Percentiles rank a stretch among this genome's conserved stretches.
These are phyloP conservation scores for Citrus inodora DNA, from an alignment of 345 rosid genomes.

Conservation along the genomic window DNA sequence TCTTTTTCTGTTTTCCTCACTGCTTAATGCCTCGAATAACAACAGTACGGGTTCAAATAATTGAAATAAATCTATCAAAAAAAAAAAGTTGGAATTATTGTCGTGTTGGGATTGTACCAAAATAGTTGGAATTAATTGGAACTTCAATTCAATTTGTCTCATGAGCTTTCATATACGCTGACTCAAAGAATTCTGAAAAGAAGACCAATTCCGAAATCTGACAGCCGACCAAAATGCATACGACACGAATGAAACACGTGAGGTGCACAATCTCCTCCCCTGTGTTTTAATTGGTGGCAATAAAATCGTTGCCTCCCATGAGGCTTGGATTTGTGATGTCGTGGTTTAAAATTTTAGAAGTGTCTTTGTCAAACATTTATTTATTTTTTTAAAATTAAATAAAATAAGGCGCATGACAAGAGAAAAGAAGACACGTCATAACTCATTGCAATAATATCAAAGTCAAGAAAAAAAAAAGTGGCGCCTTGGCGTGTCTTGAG, in stretches of 20 bases:
- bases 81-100: no score
- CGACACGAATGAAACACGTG: background rate
- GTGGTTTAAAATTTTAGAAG: no score
- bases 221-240: background rate
- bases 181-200: background rate
- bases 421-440: background rate
- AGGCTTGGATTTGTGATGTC: background rate
- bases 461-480: no score
- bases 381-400: no score
- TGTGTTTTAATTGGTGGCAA: background rate
- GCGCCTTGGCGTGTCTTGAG: no score
- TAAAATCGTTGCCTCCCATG: background rate
- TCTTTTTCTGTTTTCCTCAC: no score
- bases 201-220: background rate
- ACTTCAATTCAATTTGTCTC: background rate
- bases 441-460: background rate
- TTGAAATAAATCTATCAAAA: no score
- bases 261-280: background rate
- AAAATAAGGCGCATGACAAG: background rate
- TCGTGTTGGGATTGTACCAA: background rate
- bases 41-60: no score
- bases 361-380: background rate
- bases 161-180: background rate
- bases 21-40: no score
- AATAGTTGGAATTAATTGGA: background rate